Base-by-base conservation (phyloP, 2,329 filamentous ascomycete genomes). In the Sphaerulina populicola region DNA sequence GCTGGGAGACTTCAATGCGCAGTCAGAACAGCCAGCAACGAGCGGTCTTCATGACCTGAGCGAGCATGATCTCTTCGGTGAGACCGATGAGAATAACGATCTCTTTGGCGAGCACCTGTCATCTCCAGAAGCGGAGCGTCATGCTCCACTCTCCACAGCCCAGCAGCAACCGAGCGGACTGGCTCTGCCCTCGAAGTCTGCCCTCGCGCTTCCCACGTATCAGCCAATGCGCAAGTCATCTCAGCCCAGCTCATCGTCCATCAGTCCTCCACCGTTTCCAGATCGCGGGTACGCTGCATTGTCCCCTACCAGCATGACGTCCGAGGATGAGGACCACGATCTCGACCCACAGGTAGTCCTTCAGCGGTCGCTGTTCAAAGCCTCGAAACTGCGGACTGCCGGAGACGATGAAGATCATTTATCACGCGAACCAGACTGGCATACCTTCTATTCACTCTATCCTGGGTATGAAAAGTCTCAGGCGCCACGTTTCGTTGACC, bases 391-490 rank as follows among this genome's bases (percentile, higher is more conserved):
- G 36, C 46, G 53, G 38, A 52, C 55, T 14, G 51, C 53, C 5
- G 64, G 63, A 15, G 59, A 65, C 44, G 56, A 59, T 23, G 58
- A 61, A 2, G 55, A 56, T 8, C 50, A 56, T 21, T 53, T 47
- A n/a, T 35, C 51, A 8, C 53, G 54, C 9, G 83, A 88, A 67
- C 86, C 82, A 21, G 77, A 82, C 18, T 79, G 85, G 57, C 88
- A 94, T 55, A 74, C 90, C 1, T 77, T 95, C 47, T 83, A 85
- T 60, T 83, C 86, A 36, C 77, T 87, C 18, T 97, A 86, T 72
- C 91, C 93, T 1, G 77, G 80, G 7, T 97, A 91, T 66, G 80
- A 88, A 57, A 81, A 82, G 45, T 81, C 88, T 35, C 79, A 82
- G 35, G 79, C 86, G 14, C 80, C 93, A 27, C 81, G 82, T 38